These are phyloP conservation scores for Metschnikowia shivogae DNA, from an alignment of 805 yeast species.

Conservation along the genomic window DNA sequence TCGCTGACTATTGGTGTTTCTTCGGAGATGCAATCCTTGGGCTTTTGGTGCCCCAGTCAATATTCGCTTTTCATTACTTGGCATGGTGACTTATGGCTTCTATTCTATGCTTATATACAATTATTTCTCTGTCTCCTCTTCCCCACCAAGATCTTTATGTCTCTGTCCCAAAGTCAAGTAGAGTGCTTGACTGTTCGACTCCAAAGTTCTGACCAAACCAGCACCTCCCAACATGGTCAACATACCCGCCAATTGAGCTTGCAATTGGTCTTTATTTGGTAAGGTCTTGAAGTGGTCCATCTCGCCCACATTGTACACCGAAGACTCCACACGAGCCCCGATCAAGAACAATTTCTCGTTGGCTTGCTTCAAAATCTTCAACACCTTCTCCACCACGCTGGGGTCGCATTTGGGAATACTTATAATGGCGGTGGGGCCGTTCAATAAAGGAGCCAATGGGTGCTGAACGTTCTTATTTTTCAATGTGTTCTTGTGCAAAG, in stretches of 20 bases:
- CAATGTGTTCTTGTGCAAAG: constrained; percentile 48
- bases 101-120: constrained; percentile 10
- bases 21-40: too few relatives aligned
- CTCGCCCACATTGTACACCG: constrained; percentile 47
- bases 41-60: too few relatives aligned
- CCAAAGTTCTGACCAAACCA: constrained; percentile 78
- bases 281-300: constrained; percentile 65
- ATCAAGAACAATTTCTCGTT: constrained; percentile 74
- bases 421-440: constrained; percentile 85
- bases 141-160: constrained; percentile 35
- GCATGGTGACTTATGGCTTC: neutral
- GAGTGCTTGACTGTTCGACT: constrained; percentile 60
- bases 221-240: constrained; percentile 86
- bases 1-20: too few relatives aligned
- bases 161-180: constrained; percentile 74
- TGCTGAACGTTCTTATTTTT: constrained; percentile 47
- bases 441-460: constrained; percentile 65
- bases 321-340: constrained; percentile 78
- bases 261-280: constrained; percentile 67
- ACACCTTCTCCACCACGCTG: constrained; percentile 52
- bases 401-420: constrained; percentile 70
- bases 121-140: constrained; percentile 3
- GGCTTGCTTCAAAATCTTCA: constrained; percentile 57
- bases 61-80: too few relatives aligned
- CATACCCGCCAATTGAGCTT: constrained; percentile 77